Conservation (phyloP, 192 early-diverging fungal species). For the Entomortierella chlamydospora region DNA sequence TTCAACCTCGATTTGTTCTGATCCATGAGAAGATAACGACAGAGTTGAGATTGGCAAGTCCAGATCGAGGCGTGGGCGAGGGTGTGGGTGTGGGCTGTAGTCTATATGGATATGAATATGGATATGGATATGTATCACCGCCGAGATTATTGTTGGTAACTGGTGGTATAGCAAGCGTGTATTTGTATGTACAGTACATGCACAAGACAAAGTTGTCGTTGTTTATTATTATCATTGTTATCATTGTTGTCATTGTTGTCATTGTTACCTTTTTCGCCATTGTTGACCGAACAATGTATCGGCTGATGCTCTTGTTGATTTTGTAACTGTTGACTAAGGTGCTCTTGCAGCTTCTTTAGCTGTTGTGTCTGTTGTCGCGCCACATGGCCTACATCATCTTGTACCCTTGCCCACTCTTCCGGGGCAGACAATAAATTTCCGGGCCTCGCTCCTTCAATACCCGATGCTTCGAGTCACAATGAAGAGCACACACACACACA, state of each 20-base stretch:
- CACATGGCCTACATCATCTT: too few species aligned
- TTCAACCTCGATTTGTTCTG: too few species aligned
- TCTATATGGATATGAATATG: too few species aligned
- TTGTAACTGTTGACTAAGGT: neutral
- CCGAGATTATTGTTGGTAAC: neutral
- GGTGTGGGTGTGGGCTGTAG: too few species aligned
- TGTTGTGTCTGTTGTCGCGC: neutral
- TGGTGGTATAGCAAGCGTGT: neutral
- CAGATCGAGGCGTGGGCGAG: neutral
- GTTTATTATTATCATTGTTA: too few species aligned
- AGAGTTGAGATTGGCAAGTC: neutral
- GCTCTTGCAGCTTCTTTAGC: neutral
- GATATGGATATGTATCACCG: neutral
- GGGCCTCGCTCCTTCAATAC: conserved; percentile 15
- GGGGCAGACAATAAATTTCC: conserved; percentile 21
- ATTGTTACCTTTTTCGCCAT: neutral
- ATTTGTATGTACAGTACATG: too few species aligned
- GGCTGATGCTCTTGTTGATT: neutral
- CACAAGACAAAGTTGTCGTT: too few species aligned
- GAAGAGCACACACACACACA: too few species aligned
- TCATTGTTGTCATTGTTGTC: neutral
- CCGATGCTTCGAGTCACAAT: conserved; percentile 5
- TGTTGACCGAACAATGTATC: neutral
- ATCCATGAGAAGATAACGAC: too few species aligned
- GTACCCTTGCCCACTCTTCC: too few species aligned